These are phyloP conservation scores for Tuber borchii DNA, from an alignment of 495 filamentous ascomycete species.

Conservation along the genomic window DNA sequence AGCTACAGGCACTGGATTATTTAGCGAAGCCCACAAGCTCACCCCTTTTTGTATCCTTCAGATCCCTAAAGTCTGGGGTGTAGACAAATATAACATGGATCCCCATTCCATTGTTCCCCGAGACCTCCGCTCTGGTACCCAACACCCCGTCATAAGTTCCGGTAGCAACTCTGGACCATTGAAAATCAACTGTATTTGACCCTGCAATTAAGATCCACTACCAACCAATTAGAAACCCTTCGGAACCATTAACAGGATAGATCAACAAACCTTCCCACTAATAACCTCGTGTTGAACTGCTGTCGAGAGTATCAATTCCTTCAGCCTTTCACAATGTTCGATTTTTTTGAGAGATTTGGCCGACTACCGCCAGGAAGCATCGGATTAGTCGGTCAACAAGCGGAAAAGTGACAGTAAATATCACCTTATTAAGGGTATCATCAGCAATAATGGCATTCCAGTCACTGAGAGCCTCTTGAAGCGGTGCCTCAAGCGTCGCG, in stretches of 20 bases:
- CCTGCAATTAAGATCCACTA: slow-evolving; percentile 76
- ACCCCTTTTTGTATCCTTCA: slow-evolving; percentile 61
- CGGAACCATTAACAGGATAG: background rate
- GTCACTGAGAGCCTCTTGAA: slow-evolving; percentile 38
- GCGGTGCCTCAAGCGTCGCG: slow-evolving; percentile 19
- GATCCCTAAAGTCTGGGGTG: slow-evolving; percentile 64
- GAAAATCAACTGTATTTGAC: slow-evolving; percentile 51
- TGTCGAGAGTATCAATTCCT: slow-evolving; percentile 18
- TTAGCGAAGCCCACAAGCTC: slow-evolving; percentile 34
- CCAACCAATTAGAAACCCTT: background rate
- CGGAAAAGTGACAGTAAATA: background rate
- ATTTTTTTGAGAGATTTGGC: slow-evolving; percentile 44
- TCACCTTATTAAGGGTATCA: slow-evolving; percentile 38
- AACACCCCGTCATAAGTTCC: slow-evolving; percentile 60
- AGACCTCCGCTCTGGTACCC: slow-evolving; percentile 64
- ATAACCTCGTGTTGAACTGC: slow-evolving; percentile 5
- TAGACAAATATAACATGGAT: slow-evolving; percentile 63
- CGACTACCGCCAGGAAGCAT: slow-evolving; percentile 44
- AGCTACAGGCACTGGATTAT: background rate
- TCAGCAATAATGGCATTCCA: slow-evolving; percentile 46
- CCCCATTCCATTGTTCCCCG: slow-evolving; percentile 47
- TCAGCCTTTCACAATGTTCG: slow-evolving; percentile 42
- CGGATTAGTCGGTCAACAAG: slow-evolving; percentile 42
- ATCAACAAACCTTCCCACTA: slow-evolving; percentile 15
- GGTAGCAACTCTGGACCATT: slow-evolving; percentile 58